These are phyloP conservation scores for Trichoderma atroviride DNA, from an alignment of 2,329 filamentous ascomycete species.

Conservation along the genomic window DNA sequence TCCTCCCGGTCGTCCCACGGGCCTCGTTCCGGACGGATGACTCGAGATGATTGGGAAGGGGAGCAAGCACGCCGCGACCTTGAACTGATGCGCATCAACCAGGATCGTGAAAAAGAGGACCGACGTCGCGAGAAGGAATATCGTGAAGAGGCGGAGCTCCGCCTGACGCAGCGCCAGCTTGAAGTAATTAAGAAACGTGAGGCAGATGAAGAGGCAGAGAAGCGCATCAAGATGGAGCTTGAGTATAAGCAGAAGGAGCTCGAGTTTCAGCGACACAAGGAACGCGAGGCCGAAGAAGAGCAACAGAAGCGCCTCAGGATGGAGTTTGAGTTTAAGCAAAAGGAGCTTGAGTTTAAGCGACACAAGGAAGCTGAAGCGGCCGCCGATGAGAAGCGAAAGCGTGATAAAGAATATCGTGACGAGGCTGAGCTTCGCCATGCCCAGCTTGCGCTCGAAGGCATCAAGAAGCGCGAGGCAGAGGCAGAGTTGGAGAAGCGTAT, in stretches of 20 bases:
- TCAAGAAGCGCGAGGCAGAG: conserved; percentile 48
- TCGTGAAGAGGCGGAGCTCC: conserved; percentile 53
- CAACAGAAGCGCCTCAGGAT: conserved; percentile 56
- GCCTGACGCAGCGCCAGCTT: conserved; percentile 52
- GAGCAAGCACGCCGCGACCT: conserved; percentile 48
- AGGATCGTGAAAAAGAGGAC: conserved; percentile 44
- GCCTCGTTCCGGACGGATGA: conserved; percentile 44
- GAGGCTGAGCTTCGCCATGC: conserved; percentile 54
- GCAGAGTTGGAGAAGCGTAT: conserved; percentile 54
- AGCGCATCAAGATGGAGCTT: conserved; percentile 55
- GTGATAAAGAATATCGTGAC: conserved; percentile 48
- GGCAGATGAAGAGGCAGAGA: conserved; percentile 53
- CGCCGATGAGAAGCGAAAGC: conserved; percentile 37
- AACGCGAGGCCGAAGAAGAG: conserved; percentile 49
- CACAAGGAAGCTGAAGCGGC: conserved; percentile 45
- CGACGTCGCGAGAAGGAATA: conserved; percentile 45
- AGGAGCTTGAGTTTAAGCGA: conserved; percentile 46
- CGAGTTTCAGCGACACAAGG: conserved; percentile 35
- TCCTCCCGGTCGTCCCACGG: conserved; percentile 40
- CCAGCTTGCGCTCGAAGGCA: conserved; percentile 52
- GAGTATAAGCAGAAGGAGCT: conserved; percentile 46
- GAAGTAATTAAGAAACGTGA: conserved; percentile 50
- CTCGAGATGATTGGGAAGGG: conserved; percentile 48
- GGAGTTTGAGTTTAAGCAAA: conserved; percentile 49
- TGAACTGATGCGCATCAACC: conserved; percentile 48